These are phyloP conservation scores for Annulohypoxylon maeteangense DNA, from an alignment of 495 filamentous ascomycete species.

Conservation along the genomic window DNA sequence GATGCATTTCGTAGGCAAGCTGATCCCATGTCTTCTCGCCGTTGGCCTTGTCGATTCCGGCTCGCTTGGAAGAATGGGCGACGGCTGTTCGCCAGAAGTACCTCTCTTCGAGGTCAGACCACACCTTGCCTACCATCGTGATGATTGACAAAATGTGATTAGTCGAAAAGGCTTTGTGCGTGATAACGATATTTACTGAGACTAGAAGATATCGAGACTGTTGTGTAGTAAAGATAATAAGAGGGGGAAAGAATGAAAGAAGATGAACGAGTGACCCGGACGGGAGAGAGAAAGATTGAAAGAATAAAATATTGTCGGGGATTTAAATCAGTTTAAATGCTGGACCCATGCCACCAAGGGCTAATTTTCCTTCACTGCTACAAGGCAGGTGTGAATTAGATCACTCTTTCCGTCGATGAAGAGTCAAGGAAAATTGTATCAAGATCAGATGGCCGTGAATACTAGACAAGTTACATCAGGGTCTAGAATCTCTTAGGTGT, in stretches of 20 bases:
- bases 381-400: background rate
- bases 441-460: background rate
- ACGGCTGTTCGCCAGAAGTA: slow-evolving; percentile 55
- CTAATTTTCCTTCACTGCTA: background rate
- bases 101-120: slow-evolving; percentile 53
- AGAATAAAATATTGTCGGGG: background rate
- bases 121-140: slow-evolving; percentile 57
- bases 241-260: background rate
- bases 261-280: background rate
- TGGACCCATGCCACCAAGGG: background rate
- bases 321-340: slow-evolving; percentile 1
- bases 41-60: slow-evolving; percentile 41
- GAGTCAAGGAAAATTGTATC: background rate
- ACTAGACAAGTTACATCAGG: too few relatives aligned
- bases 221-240: background rate
- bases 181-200: background rate
- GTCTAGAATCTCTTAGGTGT: background rate
- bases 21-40: slow-evolving; percentile 47
- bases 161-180: background rate
- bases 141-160: background rate
- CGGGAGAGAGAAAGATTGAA: background rate
- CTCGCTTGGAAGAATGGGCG: slow-evolving; percentile 51
- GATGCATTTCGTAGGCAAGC: slow-evolving; percentile 48
- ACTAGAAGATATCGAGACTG: background rate
- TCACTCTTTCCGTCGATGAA: background rate